Percentiles rank a stretch among this genome's conserved stretches.
phyloP scores from a whole-genome alignment of 768 basidiomycete species.

The Lentinus brumalis region DNA sequence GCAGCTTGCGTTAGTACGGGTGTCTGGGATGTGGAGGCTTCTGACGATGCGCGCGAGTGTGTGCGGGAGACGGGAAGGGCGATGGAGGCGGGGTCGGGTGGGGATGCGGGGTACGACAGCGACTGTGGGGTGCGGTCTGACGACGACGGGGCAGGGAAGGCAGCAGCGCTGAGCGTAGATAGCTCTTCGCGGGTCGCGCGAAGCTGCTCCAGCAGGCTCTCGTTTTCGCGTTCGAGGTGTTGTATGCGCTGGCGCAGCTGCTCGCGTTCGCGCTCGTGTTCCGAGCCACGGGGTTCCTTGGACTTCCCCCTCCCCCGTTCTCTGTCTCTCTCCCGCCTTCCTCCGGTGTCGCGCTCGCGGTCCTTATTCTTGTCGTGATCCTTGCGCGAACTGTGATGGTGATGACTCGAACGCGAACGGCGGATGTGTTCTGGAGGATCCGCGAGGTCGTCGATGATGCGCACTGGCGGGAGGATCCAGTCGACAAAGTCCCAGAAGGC shows the following conservation, averaged over 20 bases:
- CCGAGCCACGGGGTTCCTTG: constrained; percentile 4
- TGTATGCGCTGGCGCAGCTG: constrained; percentile 22
- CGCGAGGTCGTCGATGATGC: constrained; percentile 32
- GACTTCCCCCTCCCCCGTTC: constrained; percentile 19
- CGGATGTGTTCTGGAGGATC: constrained; percentile 23
- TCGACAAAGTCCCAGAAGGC: constrained; percentile 33
- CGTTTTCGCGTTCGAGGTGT: constrained; percentile 30
- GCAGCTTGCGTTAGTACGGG: background rate
- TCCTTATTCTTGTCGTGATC: constrained; percentile 11
- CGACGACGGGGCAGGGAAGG: constrained; percentile 18
- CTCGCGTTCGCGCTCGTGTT: constrained; percentile 23
- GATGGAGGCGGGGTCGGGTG: background rate
- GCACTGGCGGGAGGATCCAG: constrained; percentile 33
- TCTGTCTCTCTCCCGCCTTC: background rate
- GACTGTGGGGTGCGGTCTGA: constrained; percentile 13
- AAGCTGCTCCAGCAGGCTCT: constrained; percentile 24
- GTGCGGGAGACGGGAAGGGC: background rate
- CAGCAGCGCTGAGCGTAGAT: constrained; percentile 18
- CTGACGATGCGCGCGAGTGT: background rate
- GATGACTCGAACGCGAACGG: constrained; percentile 17
- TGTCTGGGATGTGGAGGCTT: background rate
- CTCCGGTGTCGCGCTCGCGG: background rate
- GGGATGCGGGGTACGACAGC: background rate
- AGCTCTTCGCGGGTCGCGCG: constrained; percentile 19
- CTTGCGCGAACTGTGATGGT: constrained; percentile 10